These are phyloP conservation scores for Chalara sp. DNA, from an alignment of 2,329 filamentous ascomycete species.

Conservation along the genomic window DNA sequence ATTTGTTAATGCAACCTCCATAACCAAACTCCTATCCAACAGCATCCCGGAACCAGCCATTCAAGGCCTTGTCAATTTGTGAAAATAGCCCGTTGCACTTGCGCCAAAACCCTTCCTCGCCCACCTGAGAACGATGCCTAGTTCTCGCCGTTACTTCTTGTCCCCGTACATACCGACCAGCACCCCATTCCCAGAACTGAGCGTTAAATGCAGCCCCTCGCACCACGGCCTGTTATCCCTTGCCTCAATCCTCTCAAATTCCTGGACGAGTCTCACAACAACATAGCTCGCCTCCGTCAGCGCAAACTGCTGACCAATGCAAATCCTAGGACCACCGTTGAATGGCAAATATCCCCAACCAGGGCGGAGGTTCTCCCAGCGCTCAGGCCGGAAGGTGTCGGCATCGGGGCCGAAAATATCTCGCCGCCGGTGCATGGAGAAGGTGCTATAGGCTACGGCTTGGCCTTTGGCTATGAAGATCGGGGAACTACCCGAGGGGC, in stretches of 20 bases:
- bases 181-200: background rate
- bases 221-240: background rate
- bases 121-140: no score
- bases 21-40: no score
- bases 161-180: background rate
- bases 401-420: background rate
- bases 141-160: no score
- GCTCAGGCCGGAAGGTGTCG: background rate
- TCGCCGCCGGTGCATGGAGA: background rate
- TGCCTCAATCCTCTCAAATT: background rate
- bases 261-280: background rate
- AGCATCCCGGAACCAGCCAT: no score
- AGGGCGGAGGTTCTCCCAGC: background rate
- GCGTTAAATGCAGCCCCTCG: background rate
- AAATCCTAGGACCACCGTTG: background rate
- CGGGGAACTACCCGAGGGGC: slow-evolving; percentile 14
- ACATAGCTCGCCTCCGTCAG: background rate
- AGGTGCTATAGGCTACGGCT: background rate
- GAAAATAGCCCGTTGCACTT: no score
- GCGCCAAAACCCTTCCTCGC: no score
- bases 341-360: background rate
- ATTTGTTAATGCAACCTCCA: no score
- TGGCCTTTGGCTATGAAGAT: slow-evolving; percentile 1
- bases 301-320: background rate
- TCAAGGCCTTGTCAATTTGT: no score